Base-by-base conservation (phyloP, 805 yeast genomes). In the Wickerhamomyces bisporus region DNA sequence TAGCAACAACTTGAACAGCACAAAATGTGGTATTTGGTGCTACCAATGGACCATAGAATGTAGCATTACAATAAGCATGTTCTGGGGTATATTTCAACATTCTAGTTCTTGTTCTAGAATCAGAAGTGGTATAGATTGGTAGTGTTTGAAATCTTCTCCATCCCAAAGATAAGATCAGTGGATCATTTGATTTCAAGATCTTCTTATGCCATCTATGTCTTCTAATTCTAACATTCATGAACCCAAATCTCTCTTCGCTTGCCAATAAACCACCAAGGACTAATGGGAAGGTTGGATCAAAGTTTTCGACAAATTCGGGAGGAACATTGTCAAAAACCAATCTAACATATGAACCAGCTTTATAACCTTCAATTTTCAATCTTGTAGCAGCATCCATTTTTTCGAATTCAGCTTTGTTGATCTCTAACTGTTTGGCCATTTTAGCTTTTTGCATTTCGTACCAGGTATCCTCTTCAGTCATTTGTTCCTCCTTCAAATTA, bases 131-230 rank as follows among this genome's bases (percentile, higher is more conserved):
- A 60, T 89, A 93, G 19, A 93, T 74, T 8, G 99, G 99, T 39
- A 91, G 66, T 0, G 98, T 89, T 64, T 93, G 99, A 68, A 93
- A 94, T 61, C 99, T 74, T 68, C 99, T 79, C 99, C 98, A 93
- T 27, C 99, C 99, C 30, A 93, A 65, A 0, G 98, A 91, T 34
- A 93, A 60, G 38, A 93, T 87, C 48, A 94, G 70, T 1, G 99
- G 98, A 65, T 93, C 99, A 57, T 87, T 94, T 9, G 97, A 78
- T 62, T 93, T 93, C 52, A 93, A 70, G 42, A 94, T 86, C 72
- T 88, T 88, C 58, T 88, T 91, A 65, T 93, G 97, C 99, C 99
- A 93, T 69, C 98, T 80, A 60, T 93, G 99, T 64, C 96, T 81
- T 77, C 96, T 88, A 44, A 93, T 78, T 66, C 98, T 79, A 34